Evolutionary conservation across 148 eudicot genomes (phyloP), one percentile per base, ranked within the genome.

Genomic region (Silene conica): DNA sequence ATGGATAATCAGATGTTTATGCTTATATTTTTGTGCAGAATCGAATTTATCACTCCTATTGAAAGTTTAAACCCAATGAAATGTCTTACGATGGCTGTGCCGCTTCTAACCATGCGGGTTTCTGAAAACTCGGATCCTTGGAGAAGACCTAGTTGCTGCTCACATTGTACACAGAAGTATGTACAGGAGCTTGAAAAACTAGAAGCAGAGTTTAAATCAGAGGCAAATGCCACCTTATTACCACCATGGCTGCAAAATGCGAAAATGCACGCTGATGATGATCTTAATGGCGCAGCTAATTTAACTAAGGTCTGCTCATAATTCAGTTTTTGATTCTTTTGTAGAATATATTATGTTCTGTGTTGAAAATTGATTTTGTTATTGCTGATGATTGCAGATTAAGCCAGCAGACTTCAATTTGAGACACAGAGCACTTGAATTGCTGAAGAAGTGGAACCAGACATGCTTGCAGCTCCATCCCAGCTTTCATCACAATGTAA

Each of bases 191-290:
- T 81, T n/a, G 85, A 86, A 14, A 84, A 81, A 45, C 73, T 89
- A 8, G 77, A 71, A 1, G 77, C 87, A 8, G 89, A 86, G 59
- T 77, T 67, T 55, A 83, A 84, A 54, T 74, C 83, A 9, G 87
- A 85, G 52, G 67, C 80, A 6, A 57, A 72, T 73, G 64, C 43
- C 56, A 83, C 80, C 73, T 78, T 76, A 25, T 75, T 94, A 74
- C 98, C 98, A 2, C 86, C 67, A 46, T 94, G 98, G 98, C 68
- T 94, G 87, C 91, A 87, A 58, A 87, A 76, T 79, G 98, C 91
- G 23, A 87, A 82, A 69, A 16, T 63, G 20, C 76, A 67, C 45
- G 75, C 63, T 21, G 63, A 67, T 56, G 84, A 72, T 41, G 20
- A 31, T 6, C 67, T 67, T 25, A 81, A 83, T 52, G 71, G 20